Conservation (phyloP, 2,329 filamentous ascomycete genomes). For the Pseudocercospora fuligena region DNA sequence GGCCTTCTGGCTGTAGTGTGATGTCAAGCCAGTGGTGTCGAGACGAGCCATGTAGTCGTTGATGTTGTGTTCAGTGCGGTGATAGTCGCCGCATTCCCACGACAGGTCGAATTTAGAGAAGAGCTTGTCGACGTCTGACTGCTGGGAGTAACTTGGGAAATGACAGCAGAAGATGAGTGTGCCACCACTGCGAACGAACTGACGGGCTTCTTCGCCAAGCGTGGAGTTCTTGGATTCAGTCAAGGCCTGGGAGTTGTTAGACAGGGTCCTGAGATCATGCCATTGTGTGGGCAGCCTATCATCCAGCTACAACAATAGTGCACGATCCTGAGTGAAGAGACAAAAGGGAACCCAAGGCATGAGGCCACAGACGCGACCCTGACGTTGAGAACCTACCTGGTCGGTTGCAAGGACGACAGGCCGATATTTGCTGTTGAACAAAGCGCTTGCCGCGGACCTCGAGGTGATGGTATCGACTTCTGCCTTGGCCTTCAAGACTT, state of each 20-base stretch:
- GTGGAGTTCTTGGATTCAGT: slow-evolving; percentile 16
- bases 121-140: slow-evolving; percentile 19
- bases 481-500: slow-evolving; percentile 19
- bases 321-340: neutral
- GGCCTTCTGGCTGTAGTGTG: slow-evolving; percentile 31
- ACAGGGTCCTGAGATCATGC: neutral
- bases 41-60: slow-evolving; percentile 22
- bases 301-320: neutral
- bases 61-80: slow-evolving; percentile 29
- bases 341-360: neutral
- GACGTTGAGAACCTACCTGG: slow-evolving; percentile 1
- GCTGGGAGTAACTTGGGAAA: slow-evolving; percentile 22
- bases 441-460: slow-evolving; percentile 16
- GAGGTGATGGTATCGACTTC: slow-evolving; percentile 25
- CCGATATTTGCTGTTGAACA: slow-evolving; percentile 12
- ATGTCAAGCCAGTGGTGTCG: slow-evolving; percentile 15
- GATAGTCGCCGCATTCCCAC: slow-evolving; percentile 31
- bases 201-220: slow-evolving; percentile 21
- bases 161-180: slow-evolving; percentile 29
- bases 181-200: slow-evolving; percentile 30
- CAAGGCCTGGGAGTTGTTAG: slow-evolving; percentile 19
- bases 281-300: neutral
- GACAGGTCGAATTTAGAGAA: slow-evolving; percentile 28
- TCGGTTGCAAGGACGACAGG: slow-evolving; percentile 26
- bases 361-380: neutral